Evolutionary conservation across 345 rosid species (phyloP), one percentile per base, ranked within the genome.

Genomic region (Lagerstroemia speciosa): DNA sequence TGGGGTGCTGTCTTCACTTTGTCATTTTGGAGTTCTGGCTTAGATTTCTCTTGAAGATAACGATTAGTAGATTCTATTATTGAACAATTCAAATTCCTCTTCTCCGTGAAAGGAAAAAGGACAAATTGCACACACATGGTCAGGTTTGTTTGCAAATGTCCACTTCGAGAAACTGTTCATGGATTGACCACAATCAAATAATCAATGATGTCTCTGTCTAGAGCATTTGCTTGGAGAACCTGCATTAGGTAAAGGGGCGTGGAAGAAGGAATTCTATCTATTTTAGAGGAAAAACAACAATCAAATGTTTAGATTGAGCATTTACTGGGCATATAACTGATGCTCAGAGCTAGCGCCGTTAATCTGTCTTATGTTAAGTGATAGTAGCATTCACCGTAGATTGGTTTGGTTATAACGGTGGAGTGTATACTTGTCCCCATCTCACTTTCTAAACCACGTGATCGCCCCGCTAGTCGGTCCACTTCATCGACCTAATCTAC

Each of bases 81-180:
- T 55, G 61, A 55, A 30, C 61, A 55, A 55, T 55, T 55, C 61
- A 55, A 22, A n/a, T 55, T 55, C 61, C 61, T 55, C 5, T 55
- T 55, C 61, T 10, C 61, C 61, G 26, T 24, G 29, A 55, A 55
- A n/a, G 61, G 61, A 24, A 24, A 55, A 26, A 48, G 55, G 6
- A 24, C 1, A 6, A 19, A 9, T 0, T 8, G 8, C 8, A 20
- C 46, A 30, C 26, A 55, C 31, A 14, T 55, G 61, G 61, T 55
- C 30, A 7, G 61, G 24, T 55, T 55, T 3, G 6, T 24, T 55
- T n/a, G 11, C 16, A 10, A 0, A 7, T 7, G 26, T 55, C 61
- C 61, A n/a, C 61, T 11, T 55, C 14, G 26, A 12, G 61, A 55
- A 11, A 30, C 61, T 55, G 10, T 55, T 55, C 61, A 55, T 55